Percentiles rank a stretch among this genome's conserved stretches.
Conservation (phyloP, 2,329 filamentous ascomycete genomes). For the Verticillium longisporum region DNA sequence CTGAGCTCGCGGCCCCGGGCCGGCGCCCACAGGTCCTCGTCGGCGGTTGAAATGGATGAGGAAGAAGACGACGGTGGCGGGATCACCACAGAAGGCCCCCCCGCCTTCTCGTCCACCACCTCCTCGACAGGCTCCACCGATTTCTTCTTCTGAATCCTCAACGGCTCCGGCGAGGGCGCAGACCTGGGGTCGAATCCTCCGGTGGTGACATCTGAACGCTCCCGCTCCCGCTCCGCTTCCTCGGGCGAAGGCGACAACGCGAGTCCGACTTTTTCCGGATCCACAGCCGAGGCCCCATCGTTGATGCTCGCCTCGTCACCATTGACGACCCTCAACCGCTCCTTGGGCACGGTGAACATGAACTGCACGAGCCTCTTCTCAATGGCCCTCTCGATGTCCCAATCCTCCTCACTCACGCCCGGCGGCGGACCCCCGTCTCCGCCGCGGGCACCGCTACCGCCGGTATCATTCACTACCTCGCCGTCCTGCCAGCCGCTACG, state of each 20-base stretch:
- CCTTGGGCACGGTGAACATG: constrained; percentile 91
- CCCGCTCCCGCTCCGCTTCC: neutral
- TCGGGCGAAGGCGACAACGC: constrained; percentile 5
- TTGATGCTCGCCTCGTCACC: constrained; percentile 42
- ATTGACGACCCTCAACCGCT: constrained; percentile 85
- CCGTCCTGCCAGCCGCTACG: constrained; percentile 46
- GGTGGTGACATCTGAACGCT: neutral
- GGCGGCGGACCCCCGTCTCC: constrained; percentile 29
- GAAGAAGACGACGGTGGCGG: too few species aligned
- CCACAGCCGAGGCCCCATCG: constrained; percentile 33
- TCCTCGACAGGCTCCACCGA: neutral
- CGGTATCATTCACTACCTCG: constrained; percentile 35
- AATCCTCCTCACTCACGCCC: constrained; percentile 53
- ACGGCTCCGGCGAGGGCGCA: neutral
- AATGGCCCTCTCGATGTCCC: constrained; percentile 70
- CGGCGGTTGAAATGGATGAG: neutral
- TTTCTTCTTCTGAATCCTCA: constrained; percentile 1
- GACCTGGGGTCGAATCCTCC: neutral
- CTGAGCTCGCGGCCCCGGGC: neutral
- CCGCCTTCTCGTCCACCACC: neutral
- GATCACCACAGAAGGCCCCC: neutral
- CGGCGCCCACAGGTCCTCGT: neutral
- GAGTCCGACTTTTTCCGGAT: constrained; percentile 24
- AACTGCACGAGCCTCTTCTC: constrained; percentile 65
- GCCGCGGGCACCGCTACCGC: too few species aligned